Evolutionary conservation across 2,329 filamentous ascomycete species (phyloP).

Genomic region (Stenocarpella maydis): DNA sequence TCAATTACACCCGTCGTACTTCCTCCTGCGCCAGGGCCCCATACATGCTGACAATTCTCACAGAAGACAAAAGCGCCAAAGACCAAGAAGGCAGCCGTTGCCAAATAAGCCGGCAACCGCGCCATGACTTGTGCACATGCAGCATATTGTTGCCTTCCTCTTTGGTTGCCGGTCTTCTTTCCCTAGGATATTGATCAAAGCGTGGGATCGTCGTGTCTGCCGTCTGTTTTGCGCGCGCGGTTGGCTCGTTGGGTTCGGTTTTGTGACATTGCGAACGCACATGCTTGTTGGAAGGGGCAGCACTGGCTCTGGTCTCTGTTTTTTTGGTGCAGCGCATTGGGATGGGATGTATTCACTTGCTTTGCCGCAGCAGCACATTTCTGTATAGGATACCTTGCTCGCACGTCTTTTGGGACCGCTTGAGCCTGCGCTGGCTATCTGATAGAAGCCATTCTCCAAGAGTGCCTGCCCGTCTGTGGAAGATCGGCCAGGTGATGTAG

Average conservation of each 20-base stretch:
- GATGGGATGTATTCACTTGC: conserved; percentile 18
- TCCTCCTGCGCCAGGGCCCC: background rate
- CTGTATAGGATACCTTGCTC: conserved; percentile 30
- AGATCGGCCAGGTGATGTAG: background rate
- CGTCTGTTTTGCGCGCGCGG: conserved; percentile 5
- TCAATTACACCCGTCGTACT: no score
- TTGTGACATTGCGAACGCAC: conserved; percentile 9
- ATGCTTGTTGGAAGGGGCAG: conserved; percentile 1
- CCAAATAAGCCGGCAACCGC: conserved; percentile 35
- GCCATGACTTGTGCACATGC: background rate
- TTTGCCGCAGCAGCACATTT: conserved; percentile 26
- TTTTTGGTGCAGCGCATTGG: conserved; percentile 13
- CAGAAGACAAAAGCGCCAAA: conserved; percentile 45
- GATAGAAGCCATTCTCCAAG: background rate
- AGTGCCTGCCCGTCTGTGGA: no score
- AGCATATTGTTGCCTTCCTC: background rate
- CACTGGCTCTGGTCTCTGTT: conserved; percentile 27
- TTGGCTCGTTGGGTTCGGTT: conserved; percentile 11
- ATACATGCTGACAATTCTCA: background rate
- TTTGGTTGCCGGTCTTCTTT: conserved; percentile 15
- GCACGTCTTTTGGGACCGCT: conserved; percentile 15
- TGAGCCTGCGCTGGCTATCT: background rate
- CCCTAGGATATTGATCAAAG: conserved; percentile 29
- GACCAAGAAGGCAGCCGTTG: conserved; percentile 41
- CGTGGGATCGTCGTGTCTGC: conserved; percentile 6